Evolutionary conservation across 2,329 filamentous ascomycete genomes (phyloP), one percentile per base, ranked within the genome.

Genomic region (Camptophora hylomeconis): DNA sequence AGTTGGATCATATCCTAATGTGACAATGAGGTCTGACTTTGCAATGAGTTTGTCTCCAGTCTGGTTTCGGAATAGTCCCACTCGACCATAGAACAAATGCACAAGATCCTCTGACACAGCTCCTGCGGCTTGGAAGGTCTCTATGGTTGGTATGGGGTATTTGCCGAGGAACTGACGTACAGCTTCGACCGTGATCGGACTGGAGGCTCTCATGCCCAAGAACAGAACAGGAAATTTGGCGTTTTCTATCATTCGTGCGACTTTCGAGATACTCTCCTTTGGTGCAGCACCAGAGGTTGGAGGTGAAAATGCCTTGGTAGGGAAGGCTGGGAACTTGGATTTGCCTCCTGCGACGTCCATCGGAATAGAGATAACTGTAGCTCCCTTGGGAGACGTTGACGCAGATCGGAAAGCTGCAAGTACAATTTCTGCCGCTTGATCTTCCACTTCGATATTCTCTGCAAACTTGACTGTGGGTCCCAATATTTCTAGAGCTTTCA

Each of bases 71-170:
- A 64, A 65, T 2, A 65, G 49, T 4, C 61, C 61, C 5, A 65
- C 54, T 4, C 61, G 49, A 7, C 61, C 61, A 37, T 54, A 62
- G 49, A 63, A 65, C 6, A 62, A 47, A 25, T 58, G 52, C 7
- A 37, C 38, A 5, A 61, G 48, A 13, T 60, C 55, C 31, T 55
- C 45, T 4, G 57, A 53, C 9, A 65, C 53, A 8, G 59, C 58
- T 5, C 61, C 61, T 2, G 61, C 61, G 1, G 61, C 61, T 44
- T 65, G 60, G 43, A 65, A 65, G 0, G 61, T 65, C 44, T 65
- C 61, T n/a, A 65, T 51, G 2, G 63, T 58, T 2, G 60, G 58
- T 5, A 63, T 50, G 1, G 56, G 56, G 36, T 55, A 51, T 25
- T 52, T 54, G 5, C 43, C 40, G 6, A 63, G 49, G 26, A 64